phyloP scores from a whole-genome alignment of 352 stramenopile species.

The Pythium scleroteichum region DNA sequence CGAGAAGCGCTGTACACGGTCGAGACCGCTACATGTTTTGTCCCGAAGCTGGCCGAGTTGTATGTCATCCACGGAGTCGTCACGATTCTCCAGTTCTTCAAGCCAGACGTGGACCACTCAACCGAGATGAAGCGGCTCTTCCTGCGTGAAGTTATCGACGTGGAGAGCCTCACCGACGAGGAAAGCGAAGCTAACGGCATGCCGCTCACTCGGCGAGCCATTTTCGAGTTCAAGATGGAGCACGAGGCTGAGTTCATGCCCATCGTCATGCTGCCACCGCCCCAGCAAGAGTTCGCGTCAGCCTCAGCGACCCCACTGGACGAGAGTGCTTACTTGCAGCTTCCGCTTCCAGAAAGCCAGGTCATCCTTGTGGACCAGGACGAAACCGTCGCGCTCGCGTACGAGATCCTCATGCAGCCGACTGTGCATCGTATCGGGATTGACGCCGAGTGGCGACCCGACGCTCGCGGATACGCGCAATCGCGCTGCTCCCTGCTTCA shows the following conservation, averaged over 20 bases:
- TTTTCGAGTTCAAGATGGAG: constrained; percentile 64
- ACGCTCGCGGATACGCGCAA: constrained; percentile 38
- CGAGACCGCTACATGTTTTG: constrained; percentile 41
- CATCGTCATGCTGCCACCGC: constrained; percentile 35
- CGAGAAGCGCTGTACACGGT: constrained; percentile 51
- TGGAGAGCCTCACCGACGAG: constrained; percentile 43
- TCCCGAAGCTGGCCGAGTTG: constrained; percentile 63
- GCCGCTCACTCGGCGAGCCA: constrained; percentile 41
- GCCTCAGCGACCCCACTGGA: constrained; percentile 17
- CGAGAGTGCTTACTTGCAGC: constrained; percentile 41
- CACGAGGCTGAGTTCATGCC: constrained; percentile 72
- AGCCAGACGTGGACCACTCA: constrained; percentile 47
- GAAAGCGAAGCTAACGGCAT: constrained; percentile 22
- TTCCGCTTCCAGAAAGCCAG: constrained; percentile 42
- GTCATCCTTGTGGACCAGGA: constrained; percentile 66
- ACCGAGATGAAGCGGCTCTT: constrained; percentile 57
- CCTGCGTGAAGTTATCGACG: constrained; percentile 65
- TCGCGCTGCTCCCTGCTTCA: constrained; percentile 72
- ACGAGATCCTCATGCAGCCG: constrained; percentile 47
- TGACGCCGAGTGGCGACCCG: constrained; percentile 74
- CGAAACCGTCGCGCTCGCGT: constrained; percentile 47
- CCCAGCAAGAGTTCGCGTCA: constrained; percentile 10
- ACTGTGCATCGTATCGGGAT: constrained; percentile 45
- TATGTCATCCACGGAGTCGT: constrained; percentile 49
- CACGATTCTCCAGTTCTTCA: constrained; percentile 64